These are phyloP conservation scores for Daldinia sp. DNA, from an alignment of 2,329 filamentous ascomycete species.

Conservation along the genomic window DNA sequence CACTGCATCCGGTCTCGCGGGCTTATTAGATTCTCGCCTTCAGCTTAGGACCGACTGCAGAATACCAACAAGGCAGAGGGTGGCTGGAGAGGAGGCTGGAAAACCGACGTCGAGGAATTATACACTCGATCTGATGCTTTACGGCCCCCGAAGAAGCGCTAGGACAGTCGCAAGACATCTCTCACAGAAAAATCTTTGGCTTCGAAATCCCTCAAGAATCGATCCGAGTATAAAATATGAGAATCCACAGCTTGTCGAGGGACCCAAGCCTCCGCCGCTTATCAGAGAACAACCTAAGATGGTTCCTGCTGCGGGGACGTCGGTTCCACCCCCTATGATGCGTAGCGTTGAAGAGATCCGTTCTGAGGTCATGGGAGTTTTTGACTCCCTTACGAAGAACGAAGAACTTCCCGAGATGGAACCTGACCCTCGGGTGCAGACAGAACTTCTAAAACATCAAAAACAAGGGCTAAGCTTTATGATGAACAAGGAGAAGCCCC, in stretches of 20 bases:
- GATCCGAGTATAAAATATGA: slow-evolving; percentile 76
- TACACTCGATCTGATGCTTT: slow-evolving; percentile 79
- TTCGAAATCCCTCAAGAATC: slow-evolving; percentile 74
- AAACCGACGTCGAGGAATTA: slow-evolving; percentile 70
- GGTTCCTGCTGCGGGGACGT: slow-evolving; percentile 29
- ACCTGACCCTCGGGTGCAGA: slow-evolving; percentile 70
- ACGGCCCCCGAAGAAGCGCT: slow-evolving; percentile 77
- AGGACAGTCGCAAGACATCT: slow-evolving; percentile 76
- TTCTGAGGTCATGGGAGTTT: slow-evolving; percentile 85
- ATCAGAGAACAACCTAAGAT: slow-evolving; percentile 51
- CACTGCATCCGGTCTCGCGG: slow-evolving; percentile 75
- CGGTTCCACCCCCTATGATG: slow-evolving; percentile 50
- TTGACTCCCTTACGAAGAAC: slow-evolving; percentile 82
- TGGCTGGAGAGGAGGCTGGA: slow-evolving; percentile 73
- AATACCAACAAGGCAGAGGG: slow-evolving; percentile 74
- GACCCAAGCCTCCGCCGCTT: slow-evolving; percentile 56
- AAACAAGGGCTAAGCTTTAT: slow-evolving; percentile 92
- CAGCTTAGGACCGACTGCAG: slow-evolving; percentile 79
- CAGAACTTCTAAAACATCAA: slow-evolving; percentile 83
- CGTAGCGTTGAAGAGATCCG: slow-evolving; percentile 88
- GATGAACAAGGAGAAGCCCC: slow-evolving; percentile 78
- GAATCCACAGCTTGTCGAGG: slow-evolving; percentile 78
- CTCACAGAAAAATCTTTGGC: slow-evolving; percentile 72
- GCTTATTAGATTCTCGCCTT: slow-evolving; percentile 76
- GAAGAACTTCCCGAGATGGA: slow-evolving; percentile 82